A percentile compares a stretch with the other conserved stretches of the same genome.
These are phyloP conservation scores for Rhodotorula sp. DNA, from an alignment of 1,284 basidiomycete species.

Conservation along the genomic window DNA sequence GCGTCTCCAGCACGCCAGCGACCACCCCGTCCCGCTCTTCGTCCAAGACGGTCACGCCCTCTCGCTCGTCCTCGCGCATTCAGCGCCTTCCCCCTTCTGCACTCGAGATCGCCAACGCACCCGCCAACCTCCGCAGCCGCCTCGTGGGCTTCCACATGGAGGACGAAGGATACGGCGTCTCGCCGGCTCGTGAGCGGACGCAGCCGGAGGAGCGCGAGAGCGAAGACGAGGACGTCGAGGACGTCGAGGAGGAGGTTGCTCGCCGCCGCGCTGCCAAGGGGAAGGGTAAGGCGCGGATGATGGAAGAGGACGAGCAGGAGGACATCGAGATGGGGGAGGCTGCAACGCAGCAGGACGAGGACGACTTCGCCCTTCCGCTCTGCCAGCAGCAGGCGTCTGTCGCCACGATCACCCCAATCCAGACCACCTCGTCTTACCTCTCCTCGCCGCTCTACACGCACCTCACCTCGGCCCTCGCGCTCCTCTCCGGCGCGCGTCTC, in stretches of 20 bases:
- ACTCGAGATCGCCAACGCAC: conserved; percentile 25
- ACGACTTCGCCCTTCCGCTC: not conserved
- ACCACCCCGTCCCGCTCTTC: not conserved
- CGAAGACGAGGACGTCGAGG: conserved; percentile 1
- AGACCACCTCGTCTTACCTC: conserved; percentile 3
- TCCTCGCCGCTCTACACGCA: conserved; percentile 11
- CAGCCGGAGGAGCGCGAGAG: not conserved
- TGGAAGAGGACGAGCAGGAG: conserved; percentile 3
- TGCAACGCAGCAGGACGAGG: not conserved
- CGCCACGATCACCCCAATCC: not conserved
- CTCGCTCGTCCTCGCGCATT: conserved; percentile 24
- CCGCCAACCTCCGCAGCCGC: conserved; percentile 13
- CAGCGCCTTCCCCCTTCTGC: conserved; percentile 19
- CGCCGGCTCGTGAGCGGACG: no score
- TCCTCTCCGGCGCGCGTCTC: conserved; percentile 21
- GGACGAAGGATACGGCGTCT: conserved; percentile 26
- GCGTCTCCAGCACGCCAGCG: not conserved
- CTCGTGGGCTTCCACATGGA: conserved; percentile 38
- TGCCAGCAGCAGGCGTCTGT: no score
- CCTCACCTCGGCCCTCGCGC: conserved; percentile 10
- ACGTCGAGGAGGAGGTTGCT: not conserved
- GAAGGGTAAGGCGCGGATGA: conserved; percentile 7
- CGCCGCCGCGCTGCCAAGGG: not conserved
- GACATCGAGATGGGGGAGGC: not conserved
- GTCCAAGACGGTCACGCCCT: conserved; percentile 10